These are phyloP conservation scores for Lipomyces lipofer DNA, from an alignment of 805 yeast species.

Conservation along the genomic window DNA sequence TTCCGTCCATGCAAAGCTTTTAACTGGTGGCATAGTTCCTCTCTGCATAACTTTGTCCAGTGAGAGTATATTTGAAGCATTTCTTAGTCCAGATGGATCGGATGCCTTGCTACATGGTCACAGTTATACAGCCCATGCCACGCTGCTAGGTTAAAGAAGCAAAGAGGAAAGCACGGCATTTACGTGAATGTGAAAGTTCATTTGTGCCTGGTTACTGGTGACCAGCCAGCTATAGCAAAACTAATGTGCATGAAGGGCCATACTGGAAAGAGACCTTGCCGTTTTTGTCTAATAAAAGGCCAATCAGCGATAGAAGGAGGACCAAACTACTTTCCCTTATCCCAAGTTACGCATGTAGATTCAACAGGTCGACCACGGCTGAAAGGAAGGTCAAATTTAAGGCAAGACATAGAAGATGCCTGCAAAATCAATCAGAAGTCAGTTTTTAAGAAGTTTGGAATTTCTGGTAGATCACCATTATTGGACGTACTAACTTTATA, in stretches of 20 bases:
- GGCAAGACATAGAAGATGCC: background rate
- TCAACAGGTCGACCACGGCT: too few species aligned
- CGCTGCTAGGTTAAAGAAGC: too few species aligned
- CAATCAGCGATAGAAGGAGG: too few species aligned
- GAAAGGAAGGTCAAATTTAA: too few species aligned
- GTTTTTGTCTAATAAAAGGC: too few species aligned
- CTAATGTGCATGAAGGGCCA: background rate
- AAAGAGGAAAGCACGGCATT: too few species aligned
- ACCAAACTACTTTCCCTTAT: too few species aligned
- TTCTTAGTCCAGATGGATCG: conserved; percentile 30
- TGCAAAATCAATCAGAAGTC: background rate
- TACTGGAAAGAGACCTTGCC: background rate
- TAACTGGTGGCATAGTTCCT: conserved; percentile 36
- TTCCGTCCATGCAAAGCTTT: conserved; percentile 34
- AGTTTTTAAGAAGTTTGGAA: background rate
- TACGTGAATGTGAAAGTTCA: background rate
- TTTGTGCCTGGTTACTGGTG: background rate
- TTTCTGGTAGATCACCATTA: background rate
- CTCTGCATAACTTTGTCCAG: conserved; percentile 33
- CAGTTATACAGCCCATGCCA: conserved; percentile 36
- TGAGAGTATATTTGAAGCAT: conserved; percentile 32
- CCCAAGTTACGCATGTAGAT: too few species aligned
- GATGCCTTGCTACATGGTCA: conserved; percentile 37
- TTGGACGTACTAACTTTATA: background rate
- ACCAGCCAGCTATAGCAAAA: background rate